These are phyloP conservation scores for Calonectria hawksworthii DNA, from an alignment of 2,329 filamentous ascomycete species.

Conservation along the genomic window DNA sequence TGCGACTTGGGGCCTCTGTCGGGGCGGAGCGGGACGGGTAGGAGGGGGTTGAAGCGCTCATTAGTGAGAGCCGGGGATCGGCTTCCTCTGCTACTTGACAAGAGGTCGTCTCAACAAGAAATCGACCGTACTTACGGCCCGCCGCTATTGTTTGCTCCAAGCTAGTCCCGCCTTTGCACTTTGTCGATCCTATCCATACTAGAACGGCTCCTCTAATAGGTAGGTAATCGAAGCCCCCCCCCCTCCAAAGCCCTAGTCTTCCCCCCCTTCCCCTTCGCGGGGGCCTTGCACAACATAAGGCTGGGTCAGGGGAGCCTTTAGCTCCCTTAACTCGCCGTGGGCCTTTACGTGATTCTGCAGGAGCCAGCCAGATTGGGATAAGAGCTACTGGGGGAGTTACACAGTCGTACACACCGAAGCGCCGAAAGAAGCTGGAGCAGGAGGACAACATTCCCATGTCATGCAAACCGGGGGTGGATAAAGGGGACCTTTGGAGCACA, in stretches of 20 bases:
- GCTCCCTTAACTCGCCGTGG: conserved; percentile 14
- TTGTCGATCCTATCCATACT: conserved; percentile 9
- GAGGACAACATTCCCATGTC: conserved; percentile 29
- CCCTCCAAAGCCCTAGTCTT: not conserved
- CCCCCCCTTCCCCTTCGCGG: not conserved
- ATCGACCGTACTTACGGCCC: not conserved
- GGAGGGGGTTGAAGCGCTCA: conserved; percentile 10
- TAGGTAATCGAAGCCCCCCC: not conserved
- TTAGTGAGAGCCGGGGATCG: conserved; percentile 11
- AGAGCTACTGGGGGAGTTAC: conserved; percentile 2
- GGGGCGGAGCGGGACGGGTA: conserved; percentile 5
- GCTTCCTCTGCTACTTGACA: not conserved
- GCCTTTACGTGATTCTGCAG: conserved; percentile 25
- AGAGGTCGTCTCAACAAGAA: conserved; percentile 3
- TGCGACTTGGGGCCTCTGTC: conserved; percentile 4
- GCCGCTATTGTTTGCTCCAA: conserved; percentile 7
- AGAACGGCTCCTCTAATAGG: conserved; percentile 7
- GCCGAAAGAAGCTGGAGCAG: conserved; percentile 18
- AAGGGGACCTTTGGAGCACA: not conserved
- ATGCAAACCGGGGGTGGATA: conserved; percentile 16
- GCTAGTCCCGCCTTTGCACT: not conserved
- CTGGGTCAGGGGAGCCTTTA: conserved; percentile 23
- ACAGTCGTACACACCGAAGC: conserved; percentile 27
- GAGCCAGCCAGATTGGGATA: conserved; percentile 34
- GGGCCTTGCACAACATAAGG: conserved; percentile 34